Conservation (phyloP, 208 protist genomes). For the Wallacemonas rigidus region DNA sequence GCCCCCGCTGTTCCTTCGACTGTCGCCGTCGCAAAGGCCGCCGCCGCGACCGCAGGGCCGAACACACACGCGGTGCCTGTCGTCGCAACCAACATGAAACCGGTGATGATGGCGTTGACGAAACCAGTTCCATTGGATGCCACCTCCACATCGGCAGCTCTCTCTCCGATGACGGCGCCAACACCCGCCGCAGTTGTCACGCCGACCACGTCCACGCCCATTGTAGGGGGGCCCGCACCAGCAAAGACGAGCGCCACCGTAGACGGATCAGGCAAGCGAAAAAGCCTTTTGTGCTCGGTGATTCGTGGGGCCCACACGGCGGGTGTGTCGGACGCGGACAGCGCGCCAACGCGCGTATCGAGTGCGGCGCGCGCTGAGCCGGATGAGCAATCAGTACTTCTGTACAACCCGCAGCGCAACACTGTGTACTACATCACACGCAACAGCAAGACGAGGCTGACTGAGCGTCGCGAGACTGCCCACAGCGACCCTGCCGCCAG, state of each 20-base stretch:
- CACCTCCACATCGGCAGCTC: neutral
- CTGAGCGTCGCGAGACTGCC: neutral
- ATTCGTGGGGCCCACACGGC: slow-evolving; percentile 6
- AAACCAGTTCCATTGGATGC: neutral
- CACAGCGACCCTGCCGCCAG: neutral
- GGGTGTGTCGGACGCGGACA: neutral
- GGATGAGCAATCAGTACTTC: slow-evolving; percentile 28
- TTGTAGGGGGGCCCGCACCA: too few relatives aligned
- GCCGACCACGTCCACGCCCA: neutral
- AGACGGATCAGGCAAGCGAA: neutral
- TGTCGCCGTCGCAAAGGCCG: too few relatives aligned
- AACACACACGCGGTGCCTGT: neutral
- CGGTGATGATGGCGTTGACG: slow-evolving; percentile 12
- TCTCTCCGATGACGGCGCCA: slow-evolving; percentile 2
- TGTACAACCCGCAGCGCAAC: slow-evolving; percentile 58
- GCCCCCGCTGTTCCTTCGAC: neutral
- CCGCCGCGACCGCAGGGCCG: neutral
- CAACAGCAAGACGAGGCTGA: slow-evolving; percentile 1
- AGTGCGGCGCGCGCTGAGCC: neutral
- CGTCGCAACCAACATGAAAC: neutral
- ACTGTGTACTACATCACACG: slow-evolving; percentile 49
- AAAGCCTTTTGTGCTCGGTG: slow-evolving; percentile 6
- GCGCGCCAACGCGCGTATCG: too few relatives aligned
- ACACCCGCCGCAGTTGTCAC: neutral
- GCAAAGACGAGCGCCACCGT: neutral